Evolutionary conservation across 75 land plant species (phyloP), one percentile per base, ranked within the genome.

Genomic region (Pinus albicaulis): DNA sequence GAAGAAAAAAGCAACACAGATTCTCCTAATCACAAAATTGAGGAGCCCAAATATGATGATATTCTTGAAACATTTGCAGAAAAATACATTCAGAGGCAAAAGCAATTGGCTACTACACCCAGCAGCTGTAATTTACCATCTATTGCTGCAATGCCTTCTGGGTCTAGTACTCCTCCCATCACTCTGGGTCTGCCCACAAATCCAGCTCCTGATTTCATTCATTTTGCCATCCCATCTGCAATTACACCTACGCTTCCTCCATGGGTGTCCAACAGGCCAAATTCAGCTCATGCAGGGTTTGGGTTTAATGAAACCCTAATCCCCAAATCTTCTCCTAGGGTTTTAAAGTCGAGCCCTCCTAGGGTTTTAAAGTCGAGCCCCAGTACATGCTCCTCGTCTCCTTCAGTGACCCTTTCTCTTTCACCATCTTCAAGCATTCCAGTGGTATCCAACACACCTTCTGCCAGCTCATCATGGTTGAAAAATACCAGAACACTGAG

Each of bases 31-130:
- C 78, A 84, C 3, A 31, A 79, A 34, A 84, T 76, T 55, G 80
- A 77, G n/a, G 85, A 84, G 22, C 11, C 11, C 10, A 85, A 91
- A 59, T 91, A 91, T 82, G 86, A 85, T 66, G 74, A 74, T 6
- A 84, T 90, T 64, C 78, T 91, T 24, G 93, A 89, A 81, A 88
- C 75, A 26, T 80, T 86, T 78, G 93, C 91, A 3, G 95, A 88
- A 81, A 90, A 88, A 80, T 75, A 86, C 31, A 93, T 84, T 31
- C 86, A 88, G 52, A 83, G 85, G 57, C 72, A 83, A 5, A 63
- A 53, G 7, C 65, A 59, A 34, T n/a, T 28, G 6, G 52, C 52
- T 16, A 22, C 26, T 28, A n/a, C n/a, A n/a, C 41, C 41, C 14
- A 20, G 13, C 14, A 24, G 22, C 34, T 75, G 6, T 5, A 17